phyloP scores from a whole-genome alignment of 208 protist genomes.

The Herpetomonas tarakana region DNA sequence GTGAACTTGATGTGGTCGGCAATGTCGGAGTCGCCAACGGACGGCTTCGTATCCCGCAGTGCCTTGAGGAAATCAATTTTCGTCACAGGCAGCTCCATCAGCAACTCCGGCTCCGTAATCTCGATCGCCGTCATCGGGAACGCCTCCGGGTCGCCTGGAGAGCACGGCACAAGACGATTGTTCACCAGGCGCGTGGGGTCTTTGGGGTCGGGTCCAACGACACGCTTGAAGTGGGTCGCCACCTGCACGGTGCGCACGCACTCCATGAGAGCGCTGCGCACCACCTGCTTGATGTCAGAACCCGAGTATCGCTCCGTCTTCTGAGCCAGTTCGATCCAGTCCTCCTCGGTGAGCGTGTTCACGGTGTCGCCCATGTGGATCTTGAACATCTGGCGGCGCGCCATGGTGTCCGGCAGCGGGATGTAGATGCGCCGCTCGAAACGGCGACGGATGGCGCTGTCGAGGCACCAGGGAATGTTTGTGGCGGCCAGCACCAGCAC shows the following conservation, averaged over 20 bases:
- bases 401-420: constrained; percentile 85
- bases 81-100: constrained; percentile 90
- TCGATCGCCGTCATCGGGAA: constrained; percentile 93
- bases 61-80: constrained; percentile 93
- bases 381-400: constrained; percentile 92
- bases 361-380: constrained; percentile 95
- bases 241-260: constrained; percentile 95
- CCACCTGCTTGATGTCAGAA: constrained; percentile 96
- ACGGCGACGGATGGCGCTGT: constrained; percentile 88
- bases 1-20: constrained; percentile 94
- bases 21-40: constrained; percentile 92
- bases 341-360: constrained; percentile 75
- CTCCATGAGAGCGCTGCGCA: constrained; percentile 98
- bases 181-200: constrained; percentile 71
- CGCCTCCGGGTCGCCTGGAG: constrained; percentile 91
- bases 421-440: constrained; percentile 94
- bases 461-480: constrained; percentile 91
- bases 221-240: constrained; percentile 97
- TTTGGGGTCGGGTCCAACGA: constrained; percentile 67
- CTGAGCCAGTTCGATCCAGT: constrained; percentile 90
- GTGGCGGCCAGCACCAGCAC: constrained; percentile 92
- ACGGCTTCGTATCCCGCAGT: constrained; percentile 82
- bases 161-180: constrained; percentile 92
- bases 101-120: constrained; percentile 83
- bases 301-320: constrained; percentile 94